Percentiles rank a stretch among this genome's conserved stretches.
phyloP scores from a whole-genome alignment of 169 alveolate species.

The Amoebophrya sp. region DNA sequence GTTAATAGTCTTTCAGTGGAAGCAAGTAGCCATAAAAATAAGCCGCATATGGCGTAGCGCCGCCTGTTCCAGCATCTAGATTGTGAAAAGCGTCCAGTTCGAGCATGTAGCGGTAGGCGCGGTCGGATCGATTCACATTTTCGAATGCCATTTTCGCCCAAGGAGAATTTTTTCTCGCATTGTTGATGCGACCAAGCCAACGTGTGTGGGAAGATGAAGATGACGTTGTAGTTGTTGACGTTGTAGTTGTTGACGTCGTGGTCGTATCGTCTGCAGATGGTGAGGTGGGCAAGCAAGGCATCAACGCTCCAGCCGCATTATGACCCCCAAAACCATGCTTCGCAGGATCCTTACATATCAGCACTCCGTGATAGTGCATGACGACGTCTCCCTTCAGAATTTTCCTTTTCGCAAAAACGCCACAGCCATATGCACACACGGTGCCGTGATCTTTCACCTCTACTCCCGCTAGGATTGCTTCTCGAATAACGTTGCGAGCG shows the following conservation, averaged over 20 bases:
- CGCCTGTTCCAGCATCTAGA: neutral
- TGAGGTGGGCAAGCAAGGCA: no score
- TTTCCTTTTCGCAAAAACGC: neutral
- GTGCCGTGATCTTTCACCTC: neutral
- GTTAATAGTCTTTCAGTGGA: no score
- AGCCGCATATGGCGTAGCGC: neutral
- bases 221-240: no score
- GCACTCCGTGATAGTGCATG: neutral
- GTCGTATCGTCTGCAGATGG: neutral
- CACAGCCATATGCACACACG: conserved; percentile 1
- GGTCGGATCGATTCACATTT: neutral
- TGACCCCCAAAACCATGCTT: no score
- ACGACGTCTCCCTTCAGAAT: neutral
- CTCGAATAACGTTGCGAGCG: neutral
- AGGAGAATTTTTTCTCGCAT: neutral
- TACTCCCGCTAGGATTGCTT: neutral
- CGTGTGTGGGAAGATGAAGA: neutral
- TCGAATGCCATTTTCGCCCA: neutral
- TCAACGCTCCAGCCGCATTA: no score
- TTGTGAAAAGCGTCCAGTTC: neutral
- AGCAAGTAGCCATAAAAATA: no score
- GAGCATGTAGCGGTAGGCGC: conserved; percentile 18
- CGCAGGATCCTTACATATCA: conserved; percentile 1
- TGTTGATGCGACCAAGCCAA: neutral
- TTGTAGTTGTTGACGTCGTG: neutral